Conservation (phyloP, 163 green algal genomes). For the Botryococcus braunii region DNA sequence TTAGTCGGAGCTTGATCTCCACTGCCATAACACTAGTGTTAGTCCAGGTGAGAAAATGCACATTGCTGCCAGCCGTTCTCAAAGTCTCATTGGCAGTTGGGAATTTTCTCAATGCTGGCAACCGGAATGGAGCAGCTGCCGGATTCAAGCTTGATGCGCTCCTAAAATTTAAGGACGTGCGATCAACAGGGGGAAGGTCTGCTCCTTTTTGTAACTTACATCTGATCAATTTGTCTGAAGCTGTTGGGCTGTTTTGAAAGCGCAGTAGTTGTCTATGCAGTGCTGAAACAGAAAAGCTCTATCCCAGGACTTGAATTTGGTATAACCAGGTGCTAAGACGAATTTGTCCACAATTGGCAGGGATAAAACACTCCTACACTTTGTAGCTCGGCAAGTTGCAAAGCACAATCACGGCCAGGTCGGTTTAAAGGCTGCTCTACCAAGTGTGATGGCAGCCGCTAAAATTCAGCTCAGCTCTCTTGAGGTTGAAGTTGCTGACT, state of each 20-base stretch:
- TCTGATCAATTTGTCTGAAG: too few relatives aligned
- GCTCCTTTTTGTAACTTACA: too few relatives aligned
- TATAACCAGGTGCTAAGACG: too few relatives aligned
- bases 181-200: not conserved
- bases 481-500: conserved; percentile 12
- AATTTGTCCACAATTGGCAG: too few relatives aligned
- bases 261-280: too few relatives aligned
- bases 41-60: conserved; percentile 14
- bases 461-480: conserved; percentile 6
- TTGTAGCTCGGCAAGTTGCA: conserved; percentile 28
- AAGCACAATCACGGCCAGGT: conserved; percentile 12
- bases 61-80: conserved; percentile 36
- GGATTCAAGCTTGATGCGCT: conserved; percentile 51
- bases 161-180: conserved; percentile 25
- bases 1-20: too few relatives aligned
- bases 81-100: conserved; percentile 33
- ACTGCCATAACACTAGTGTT: not conserved
- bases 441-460: conserved; percentile 3
- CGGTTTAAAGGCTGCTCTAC: conserved; percentile 11
- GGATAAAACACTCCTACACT: conserved; percentile 52
- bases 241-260: too few relatives aligned
- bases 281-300: too few relatives aligned
- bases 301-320: too few relatives aligned
- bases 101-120: conserved; percentile 43
- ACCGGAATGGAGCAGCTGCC: conserved; percentile 24